A percentile compares a stretch with the other conserved stretches of the same genome.
Conservation (phyloP, 768 basidiomycete genomes). For the Suillus variegatus region DNA sequence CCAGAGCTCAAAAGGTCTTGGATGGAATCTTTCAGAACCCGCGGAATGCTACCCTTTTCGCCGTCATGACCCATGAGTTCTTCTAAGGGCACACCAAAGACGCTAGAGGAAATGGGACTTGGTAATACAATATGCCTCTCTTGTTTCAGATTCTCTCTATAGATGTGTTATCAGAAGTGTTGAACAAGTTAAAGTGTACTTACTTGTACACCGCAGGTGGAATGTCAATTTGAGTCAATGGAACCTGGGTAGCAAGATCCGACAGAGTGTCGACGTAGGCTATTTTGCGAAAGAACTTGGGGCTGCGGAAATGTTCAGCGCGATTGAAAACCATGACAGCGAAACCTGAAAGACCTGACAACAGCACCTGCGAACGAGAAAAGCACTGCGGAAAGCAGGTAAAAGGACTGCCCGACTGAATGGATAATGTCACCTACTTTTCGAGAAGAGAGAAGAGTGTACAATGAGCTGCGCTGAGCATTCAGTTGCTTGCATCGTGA, state of each 20-base stretch:
- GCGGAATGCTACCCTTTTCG: slow-evolving; percentile 80
- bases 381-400: slow-evolving; percentile 56
- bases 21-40: slow-evolving; percentile 75
- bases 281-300: slow-evolving; percentile 89
- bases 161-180: slow-evolving; percentile 6
- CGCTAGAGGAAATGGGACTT: slow-evolving; percentile 54
- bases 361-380: slow-evolving; percentile 87
- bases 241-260: slow-evolving; percentile 73
- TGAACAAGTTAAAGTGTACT: slow-evolving; percentile 24
- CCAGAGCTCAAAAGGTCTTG: slow-evolving; percentile 68
- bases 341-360: slow-evolving; percentile 58
- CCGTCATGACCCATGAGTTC: slow-evolving; percentile 84
- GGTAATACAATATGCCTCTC: slow-evolving; percentile 74
- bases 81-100: slow-evolving; percentile 82
- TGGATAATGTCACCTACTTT: slow-evolving; percentile 51
- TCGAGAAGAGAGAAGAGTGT: slow-evolving; percentile 86
- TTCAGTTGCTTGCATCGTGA: slow-evolving; percentile 8
- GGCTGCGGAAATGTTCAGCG: slow-evolving; percentile 44
- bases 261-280: slow-evolving; percentile 76
- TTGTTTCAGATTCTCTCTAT: slow-evolving; percentile 76
- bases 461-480: slow-evolving; percentile 65
- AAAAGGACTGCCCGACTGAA: slow-evolving; percentile 3
- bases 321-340: neutral
- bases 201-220: slow-evolving; percentile 83
- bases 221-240: slow-evolving; percentile 86